Percentiles rank a stretch among this genome's conserved stretches.
Conservation (phyloP, 805 yeast genomes). For the Candida sphagnicola region DNA sequence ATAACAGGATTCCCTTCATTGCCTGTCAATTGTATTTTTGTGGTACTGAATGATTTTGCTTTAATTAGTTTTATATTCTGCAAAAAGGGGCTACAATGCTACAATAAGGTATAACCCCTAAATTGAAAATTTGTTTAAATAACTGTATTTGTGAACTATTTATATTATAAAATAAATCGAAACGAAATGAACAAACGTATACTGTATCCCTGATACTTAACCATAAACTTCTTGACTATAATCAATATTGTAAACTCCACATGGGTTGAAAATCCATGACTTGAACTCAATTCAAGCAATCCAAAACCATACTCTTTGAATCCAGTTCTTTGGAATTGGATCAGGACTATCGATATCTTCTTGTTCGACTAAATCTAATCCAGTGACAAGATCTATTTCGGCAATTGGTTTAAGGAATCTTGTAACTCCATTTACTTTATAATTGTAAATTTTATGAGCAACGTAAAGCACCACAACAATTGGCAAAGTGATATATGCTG, state of each 20-base stretch:
- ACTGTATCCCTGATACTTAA: not conserved
- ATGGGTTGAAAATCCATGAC: not conserved
- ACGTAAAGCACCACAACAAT: slow-evolving; percentile 48
- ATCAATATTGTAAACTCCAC: not conserved
- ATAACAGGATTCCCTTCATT: no score
- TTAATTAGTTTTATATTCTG: no score
- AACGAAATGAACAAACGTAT: not conserved
- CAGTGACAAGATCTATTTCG: slow-evolving; percentile 58
- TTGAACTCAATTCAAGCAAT: slow-evolving; percentile 25
- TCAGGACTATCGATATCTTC: slow-evolving; percentile 39
- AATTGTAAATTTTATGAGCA: slow-evolving; percentile 53
- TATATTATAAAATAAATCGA: no score
- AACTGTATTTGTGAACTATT: no score
- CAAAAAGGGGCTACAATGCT: no score
- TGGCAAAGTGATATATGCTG: slow-evolving; percentile 69
- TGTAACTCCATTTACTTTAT: slow-evolving; percentile 18
- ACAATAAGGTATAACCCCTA: no score
- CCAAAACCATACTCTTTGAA: slow-evolving; percentile 49
- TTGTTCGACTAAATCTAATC: slow-evolving; percentile 57
- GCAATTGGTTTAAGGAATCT: slow-evolving; percentile 47
- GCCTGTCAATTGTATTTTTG: no score
- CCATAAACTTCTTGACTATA: not conserved
- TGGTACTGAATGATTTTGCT: no score
- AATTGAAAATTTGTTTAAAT: no score
- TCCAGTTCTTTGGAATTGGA: slow-evolving; percentile 35